Conservation (phyloP, 2,329 filamentous ascomycete genomes). For the Botryotinia calthae region DNA sequence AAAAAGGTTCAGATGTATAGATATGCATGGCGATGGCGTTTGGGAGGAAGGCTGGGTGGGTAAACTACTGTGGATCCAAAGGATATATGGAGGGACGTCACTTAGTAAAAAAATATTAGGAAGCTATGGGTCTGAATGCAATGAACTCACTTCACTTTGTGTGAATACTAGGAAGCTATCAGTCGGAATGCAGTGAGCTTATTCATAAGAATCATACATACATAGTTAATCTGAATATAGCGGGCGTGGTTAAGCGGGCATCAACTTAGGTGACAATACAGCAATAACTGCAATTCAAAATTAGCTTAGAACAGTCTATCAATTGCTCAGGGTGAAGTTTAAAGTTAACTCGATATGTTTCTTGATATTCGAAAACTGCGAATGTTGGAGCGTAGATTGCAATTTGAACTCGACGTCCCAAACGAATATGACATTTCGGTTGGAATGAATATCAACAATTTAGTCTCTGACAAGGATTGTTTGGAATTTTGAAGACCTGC, state of each 20-base stretch:
- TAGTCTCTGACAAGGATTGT: neutral
- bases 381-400: neutral
- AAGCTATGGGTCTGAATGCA: neutral
- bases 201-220: neutral
- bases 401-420: neutral
- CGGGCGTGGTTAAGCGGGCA: neutral
- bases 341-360: neutral
- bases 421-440: neutral
- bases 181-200: neutral
- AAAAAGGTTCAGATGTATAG: neutral
- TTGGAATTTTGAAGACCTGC: neutral
- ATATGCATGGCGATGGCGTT: constrained; percentile 15
- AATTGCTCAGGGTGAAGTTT: neutral
- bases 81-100: neutral
- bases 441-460: neutral
- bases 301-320: neutral
- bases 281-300: neutral
- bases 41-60: neutral
- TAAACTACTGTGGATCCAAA: neutral
- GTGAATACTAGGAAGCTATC: neutral
- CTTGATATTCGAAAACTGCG: neutral
- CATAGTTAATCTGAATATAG: neutral
- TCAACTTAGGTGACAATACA: neutral
- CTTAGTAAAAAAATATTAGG: neutral
- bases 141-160: neutral